These are phyloP conservation scores for Moesziomyces parantarcticus DNA, from an alignment of 1,284 basidiomycete genomes.

Conservation along the genomic window DNA sequence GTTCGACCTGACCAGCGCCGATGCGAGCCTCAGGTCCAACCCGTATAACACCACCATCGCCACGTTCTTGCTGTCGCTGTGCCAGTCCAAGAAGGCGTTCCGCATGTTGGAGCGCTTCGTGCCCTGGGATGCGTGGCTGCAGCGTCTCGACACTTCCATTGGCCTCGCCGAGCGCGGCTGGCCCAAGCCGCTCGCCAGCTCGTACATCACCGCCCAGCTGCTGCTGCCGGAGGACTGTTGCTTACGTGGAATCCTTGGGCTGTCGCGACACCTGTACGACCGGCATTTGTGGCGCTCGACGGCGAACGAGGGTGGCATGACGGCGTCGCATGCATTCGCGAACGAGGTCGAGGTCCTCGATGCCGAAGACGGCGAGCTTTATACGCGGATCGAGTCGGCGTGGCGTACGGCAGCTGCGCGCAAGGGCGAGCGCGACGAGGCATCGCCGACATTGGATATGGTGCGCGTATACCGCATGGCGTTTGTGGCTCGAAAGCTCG, in stretches of 20 bases:
- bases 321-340: constrained; percentile 62
- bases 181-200: constrained; percentile 26
- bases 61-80: constrained; percentile 81
- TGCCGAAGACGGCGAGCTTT: constrained; percentile 45
- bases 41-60: constrained; percentile 87
- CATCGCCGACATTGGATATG: constrained; percentile 69
- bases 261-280: constrained; percentile 41
- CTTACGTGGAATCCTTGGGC: constrained; percentile 80
- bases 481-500: constrained; percentile 78
- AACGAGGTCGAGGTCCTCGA: constrained; percentile 65
- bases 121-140: constrained; percentile 82
- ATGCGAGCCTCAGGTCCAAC: constrained; percentile 68
- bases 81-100: constrained; percentile 49
- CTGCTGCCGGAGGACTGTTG: constrained; percentile 95
- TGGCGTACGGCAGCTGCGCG: constrained; percentile 76
- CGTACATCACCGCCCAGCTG: constrained; percentile 71
- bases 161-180: constrained; percentile 24
- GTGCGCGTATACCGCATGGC: constrained; percentile 75
- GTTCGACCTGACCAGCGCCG: constrained; percentile 68
- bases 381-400: constrained; percentile 33
- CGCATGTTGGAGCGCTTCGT: constrained; percentile 72
- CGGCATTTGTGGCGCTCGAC: constrained; percentile 27
- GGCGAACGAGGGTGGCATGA: constrained; percentile 13
- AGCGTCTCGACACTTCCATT: constrained; percentile 10
- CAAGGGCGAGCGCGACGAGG: constrained; percentile 77